phyloP scores from a whole-genome alignment of 2,329 filamentous ascomycete species.

The Drechslera avenae region DNA sequence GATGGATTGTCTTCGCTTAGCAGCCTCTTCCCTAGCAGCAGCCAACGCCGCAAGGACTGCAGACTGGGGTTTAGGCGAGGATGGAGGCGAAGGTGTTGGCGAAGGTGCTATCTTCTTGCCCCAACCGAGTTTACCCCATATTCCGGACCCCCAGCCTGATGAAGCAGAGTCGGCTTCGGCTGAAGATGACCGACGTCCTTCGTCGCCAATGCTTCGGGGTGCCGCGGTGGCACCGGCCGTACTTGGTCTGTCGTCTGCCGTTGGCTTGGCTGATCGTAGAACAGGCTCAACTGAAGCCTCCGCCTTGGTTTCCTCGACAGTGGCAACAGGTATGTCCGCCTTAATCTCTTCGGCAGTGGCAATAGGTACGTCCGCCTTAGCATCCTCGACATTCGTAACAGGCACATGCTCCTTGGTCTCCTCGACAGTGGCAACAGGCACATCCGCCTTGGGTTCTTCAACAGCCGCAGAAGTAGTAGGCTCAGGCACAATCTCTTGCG shows the following conservation, averaged over 20 bases:
- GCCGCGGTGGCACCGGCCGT: conserved; percentile 6
- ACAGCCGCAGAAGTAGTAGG: not conserved
- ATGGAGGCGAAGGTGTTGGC: conserved; percentile 13
- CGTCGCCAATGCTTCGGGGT: conserved; percentile 5
- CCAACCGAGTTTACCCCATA: conserved; percentile 42
- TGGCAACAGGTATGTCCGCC: not conserved
- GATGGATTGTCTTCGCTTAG: conserved; percentile 6
- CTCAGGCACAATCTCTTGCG: not conserved
- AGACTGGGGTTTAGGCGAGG: conserved; percentile 13
- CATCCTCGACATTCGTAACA: not conserved
- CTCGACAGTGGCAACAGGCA: not conserved
- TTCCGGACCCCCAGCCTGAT: conserved; percentile 32
- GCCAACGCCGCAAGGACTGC: conserved; percentile 15
- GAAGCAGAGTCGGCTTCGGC: conserved; percentile 14
- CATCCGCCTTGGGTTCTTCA: conserved; percentile 1
- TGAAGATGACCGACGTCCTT: conserved; percentile 6
- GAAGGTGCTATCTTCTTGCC: conserved; percentile 35
- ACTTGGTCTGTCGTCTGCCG: conserved; percentile 3
- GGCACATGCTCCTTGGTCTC: not conserved
- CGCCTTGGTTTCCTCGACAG: not conserved
- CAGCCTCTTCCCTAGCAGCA: conserved; percentile 9
- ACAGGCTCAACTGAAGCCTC: not conserved
- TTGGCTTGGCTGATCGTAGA: not conserved
- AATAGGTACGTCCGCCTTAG: too few relatives aligned
- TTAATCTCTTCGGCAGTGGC: not conserved